Percentiles rank a stretch among this genome's conserved stretches.
These are phyloP conservation scores for Coelastrella sp. DNA, from an alignment of 139 green algal species.

Conservation along the genomic window DNA sequence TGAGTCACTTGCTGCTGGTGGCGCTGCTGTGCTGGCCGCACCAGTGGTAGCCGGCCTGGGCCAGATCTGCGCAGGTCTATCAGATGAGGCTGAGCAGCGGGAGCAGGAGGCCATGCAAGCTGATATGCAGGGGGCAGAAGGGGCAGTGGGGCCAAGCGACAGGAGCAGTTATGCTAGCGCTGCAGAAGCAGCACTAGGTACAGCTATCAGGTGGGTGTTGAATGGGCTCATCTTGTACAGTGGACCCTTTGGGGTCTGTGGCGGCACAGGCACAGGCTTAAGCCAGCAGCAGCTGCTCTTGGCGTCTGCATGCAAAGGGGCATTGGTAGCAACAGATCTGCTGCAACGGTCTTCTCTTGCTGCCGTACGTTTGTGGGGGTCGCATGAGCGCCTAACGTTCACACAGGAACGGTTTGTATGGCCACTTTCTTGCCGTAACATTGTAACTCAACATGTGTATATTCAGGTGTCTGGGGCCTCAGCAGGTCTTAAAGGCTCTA, in stretches of 20 bases:
- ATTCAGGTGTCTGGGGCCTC: constrained; percentile 78
- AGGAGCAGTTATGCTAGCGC: constrained; percentile 47
- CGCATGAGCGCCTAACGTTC: too few species aligned
- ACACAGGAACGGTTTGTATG: too few species aligned
- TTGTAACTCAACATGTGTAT: not conserved
- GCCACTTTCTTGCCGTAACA: too few species aligned
- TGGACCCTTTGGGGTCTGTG: not conserved
- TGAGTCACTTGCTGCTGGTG: constrained; percentile 56
- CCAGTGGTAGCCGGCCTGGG: constrained; percentile 64
- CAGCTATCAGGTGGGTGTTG: constrained; percentile 63
- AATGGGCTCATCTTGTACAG: not conserved
- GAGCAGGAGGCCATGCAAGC: not conserved
- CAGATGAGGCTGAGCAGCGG: constrained; percentile 62
- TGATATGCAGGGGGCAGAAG: constrained; percentile 25
- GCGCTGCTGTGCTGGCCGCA: constrained; percentile 48
- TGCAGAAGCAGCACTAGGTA: constrained; percentile 74
- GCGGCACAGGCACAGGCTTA: too few species aligned
- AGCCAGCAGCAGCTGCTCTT: not conserved
- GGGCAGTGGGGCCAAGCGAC: constrained; percentile 12
- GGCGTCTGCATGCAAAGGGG: too few species aligned
- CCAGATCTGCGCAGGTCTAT: constrained; percentile 67
- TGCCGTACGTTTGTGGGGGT: too few species aligned
- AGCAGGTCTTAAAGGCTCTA: constrained; percentile 74
- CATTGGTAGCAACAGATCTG: too few species aligned
- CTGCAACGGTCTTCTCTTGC: too few species aligned